A percentile compares a stretch with the other conserved stretches of the same genome.
Conservation (phyloP, 1,284 basidiomycete genomes). For the Puccinia triticina region DNA sequence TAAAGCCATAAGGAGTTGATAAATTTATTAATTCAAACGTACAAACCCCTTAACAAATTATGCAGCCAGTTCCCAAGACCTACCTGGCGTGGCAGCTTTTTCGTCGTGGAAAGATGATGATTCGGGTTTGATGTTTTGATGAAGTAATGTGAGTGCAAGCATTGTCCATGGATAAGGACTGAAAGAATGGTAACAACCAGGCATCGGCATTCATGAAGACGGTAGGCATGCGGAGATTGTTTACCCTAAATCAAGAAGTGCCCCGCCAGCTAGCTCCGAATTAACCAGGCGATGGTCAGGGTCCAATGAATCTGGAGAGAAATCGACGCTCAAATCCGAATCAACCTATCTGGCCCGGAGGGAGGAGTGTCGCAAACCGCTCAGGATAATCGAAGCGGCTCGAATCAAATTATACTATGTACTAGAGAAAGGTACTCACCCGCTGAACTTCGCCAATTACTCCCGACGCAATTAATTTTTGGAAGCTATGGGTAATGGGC, state of each 20-base stretch:
- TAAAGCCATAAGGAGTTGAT: not conserved
- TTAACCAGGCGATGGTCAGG: constrained; percentile 79
- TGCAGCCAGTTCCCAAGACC: not conserved
- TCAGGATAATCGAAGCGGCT: constrained; percentile 52
- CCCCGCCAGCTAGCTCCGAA: constrained; percentile 79
- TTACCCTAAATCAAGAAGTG: constrained; percentile 70
- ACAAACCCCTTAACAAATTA: not conserved
- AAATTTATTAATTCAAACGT: not conserved
- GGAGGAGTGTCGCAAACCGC: constrained; percentile 65
- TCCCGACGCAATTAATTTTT: constrained; percentile 64
- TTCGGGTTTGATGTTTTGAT: constrained; percentile 9
- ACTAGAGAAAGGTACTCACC: constrained; percentile 12
- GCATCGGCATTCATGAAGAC: not conserved
- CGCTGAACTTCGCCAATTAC: constrained; percentile 31
- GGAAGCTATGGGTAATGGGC: constrained; percentile 70
- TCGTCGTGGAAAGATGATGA: not conserved
- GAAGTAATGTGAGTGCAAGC: constrained; percentile 46
- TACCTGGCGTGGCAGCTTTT: not conserved
- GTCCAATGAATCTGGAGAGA: constrained; percentile 54
- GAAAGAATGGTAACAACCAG: not conserved
- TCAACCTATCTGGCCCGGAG: constrained; percentile 61
- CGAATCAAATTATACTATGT: not conserved
- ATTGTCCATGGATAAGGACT: constrained; percentile 49
- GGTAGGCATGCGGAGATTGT: constrained; percentile 57
- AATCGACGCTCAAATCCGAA: constrained; percentile 61